These are phyloP conservation scores for Ophiostoma montium DNA, from an alignment of 2,329 filamentous ascomycete genomes.

Conservation along the genomic window DNA sequence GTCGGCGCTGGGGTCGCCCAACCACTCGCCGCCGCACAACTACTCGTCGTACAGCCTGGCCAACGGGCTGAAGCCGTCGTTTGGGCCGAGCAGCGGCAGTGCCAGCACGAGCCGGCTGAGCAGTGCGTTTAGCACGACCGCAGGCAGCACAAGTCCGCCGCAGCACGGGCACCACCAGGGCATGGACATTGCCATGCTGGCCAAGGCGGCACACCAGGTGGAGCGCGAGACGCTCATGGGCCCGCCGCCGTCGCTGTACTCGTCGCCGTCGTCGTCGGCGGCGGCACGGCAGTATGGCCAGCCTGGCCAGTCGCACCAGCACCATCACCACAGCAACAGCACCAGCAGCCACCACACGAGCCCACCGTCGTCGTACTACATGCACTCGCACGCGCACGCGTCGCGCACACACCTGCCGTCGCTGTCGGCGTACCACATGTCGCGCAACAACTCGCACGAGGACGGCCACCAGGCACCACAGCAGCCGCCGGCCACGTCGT, in stretches of 20 bases:
- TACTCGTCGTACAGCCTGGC: slow-evolving; percentile 56
- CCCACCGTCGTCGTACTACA: slow-evolving; percentile 23
- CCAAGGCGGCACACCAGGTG: slow-evolving; percentile 46
- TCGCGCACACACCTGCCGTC: slow-evolving; percentile 54
- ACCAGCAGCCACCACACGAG: slow-evolving; percentile 10
- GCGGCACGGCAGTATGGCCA: slow-evolving; percentile 25
- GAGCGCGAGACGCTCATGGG: slow-evolving; percentile 40
- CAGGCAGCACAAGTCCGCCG: neutral
- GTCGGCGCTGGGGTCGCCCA: slow-evolving; percentile 80
- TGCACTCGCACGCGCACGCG: slow-evolving; percentile 26
- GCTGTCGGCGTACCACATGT: slow-evolving; percentile 86
- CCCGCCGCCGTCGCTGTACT: slow-evolving; percentile 23
- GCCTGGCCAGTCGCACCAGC: no score
- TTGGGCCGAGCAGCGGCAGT: slow-evolving; percentile 24
- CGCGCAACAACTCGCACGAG: slow-evolving; percentile 70
- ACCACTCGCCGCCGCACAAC: slow-evolving; percentile 87
- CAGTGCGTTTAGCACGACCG: neutral
- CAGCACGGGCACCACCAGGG: slow-evolving; percentile 13
- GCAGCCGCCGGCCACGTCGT: slow-evolving; percentile 5
- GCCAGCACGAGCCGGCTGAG: slow-evolving; percentile 7
- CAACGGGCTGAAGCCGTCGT: slow-evolving; percentile 31
- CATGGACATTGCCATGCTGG: slow-evolving; percentile 44
- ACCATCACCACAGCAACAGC: slow-evolving; percentile 29
- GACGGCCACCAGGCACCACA: slow-evolving; percentile 28
- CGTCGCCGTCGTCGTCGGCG: slow-evolving; percentile 26